Percentiles rank a stretch among this genome's conserved stretches.
Evolutionary conservation across 345 rosid genomes (phyloP).

Genomic region (Anastatica hierochuntica): DNA sequence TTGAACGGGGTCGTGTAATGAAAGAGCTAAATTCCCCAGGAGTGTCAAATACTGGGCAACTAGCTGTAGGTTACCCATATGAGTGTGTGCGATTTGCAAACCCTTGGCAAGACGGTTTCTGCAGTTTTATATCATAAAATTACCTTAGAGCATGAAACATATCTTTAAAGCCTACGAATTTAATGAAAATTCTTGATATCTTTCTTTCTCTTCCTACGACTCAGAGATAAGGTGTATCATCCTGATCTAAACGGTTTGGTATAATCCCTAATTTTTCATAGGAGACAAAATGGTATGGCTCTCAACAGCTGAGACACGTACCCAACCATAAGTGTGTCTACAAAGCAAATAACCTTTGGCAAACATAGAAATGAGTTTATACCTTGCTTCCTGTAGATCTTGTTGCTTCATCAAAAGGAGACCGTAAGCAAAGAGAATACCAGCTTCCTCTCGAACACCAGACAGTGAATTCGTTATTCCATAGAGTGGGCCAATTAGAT

Average conservation of each 20-base stretch:
- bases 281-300: no score
- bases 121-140: no score
- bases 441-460: constrained; percentile 88
- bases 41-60: constrained; percentile 86
- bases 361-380: no score
- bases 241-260: no score
- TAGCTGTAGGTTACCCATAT: constrained; percentile 95
- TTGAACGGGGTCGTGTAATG: constrained; percentile 81
- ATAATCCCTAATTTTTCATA: no score
- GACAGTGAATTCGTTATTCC: constrained; percentile 68
- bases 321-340: not conserved
- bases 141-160: no score
- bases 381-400: constrained; percentile 89
- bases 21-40: constrained; percentile 87
- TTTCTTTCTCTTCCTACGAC: no score
- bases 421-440: constrained; percentile 87
- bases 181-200: no score
- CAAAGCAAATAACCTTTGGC: no score
- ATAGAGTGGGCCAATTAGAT: constrained; percentile 78
- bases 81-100: constrained; percentile 78
- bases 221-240: no score
- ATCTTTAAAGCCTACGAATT: no score
- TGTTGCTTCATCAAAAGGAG: constrained; percentile 92
- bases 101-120: constrained; percentile 92
- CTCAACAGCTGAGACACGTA: not conserved